Conservation (phyloP, 2,329 filamentous ascomycete genomes). For the Diaporthe sp. region DNA sequence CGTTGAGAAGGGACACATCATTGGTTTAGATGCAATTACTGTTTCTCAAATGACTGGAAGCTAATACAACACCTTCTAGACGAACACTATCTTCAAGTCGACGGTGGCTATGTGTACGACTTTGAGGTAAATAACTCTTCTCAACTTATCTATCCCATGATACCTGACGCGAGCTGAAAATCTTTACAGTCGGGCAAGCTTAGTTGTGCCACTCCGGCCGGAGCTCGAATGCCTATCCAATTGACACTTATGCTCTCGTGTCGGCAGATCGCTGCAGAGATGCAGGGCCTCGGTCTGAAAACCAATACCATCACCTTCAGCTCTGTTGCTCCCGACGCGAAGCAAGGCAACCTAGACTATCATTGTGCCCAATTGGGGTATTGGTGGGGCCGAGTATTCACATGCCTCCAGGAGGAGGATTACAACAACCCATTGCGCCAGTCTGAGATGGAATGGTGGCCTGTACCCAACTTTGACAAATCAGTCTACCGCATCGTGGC, state of each 20-base stretch:
- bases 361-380: no score
- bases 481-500: neutral
- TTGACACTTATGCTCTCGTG: neutral
- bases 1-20: neutral
- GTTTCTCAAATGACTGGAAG: neutral
- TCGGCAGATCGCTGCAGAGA: neutral
- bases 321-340: neutral
- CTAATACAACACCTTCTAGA: neutral
- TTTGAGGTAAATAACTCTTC: neutral
- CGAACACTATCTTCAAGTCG: neutral
- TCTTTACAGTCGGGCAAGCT: neutral
- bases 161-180: neutral
- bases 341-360: neutral
- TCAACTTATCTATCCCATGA: neutral
- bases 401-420: neutral
- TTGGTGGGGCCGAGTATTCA: neutral
- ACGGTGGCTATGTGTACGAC: neutral
- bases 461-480: neutral
- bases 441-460: neutral
- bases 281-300: slow-evolving; percentile 1
- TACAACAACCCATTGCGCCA: neutral
- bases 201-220: neutral
- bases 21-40: neutral
- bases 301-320: slow-evolving; percentile 1
- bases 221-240: neutral